Evolutionary conservation across 441 rosid species (phyloP).

Genomic region (Capsella rubella): DNA sequence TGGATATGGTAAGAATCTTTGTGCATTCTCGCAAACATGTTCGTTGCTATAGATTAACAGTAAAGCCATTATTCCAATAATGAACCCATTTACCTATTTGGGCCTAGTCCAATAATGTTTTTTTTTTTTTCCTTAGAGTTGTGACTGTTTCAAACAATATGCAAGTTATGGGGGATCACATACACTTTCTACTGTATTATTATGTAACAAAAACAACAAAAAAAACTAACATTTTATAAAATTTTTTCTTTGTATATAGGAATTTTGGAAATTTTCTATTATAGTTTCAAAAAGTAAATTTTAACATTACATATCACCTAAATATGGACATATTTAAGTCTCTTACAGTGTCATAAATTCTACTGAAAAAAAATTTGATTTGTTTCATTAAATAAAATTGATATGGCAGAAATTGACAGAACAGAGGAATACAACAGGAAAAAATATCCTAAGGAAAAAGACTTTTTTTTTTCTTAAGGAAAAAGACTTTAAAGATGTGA

Average conservation of each 20-base stretch:
- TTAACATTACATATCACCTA: too few relatives aligned
- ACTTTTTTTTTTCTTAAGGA: not conserved
- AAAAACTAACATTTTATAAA: too few relatives aligned
- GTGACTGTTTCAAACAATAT: not conserved
- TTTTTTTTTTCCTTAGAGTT: not conserved
- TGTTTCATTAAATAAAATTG: not conserved
- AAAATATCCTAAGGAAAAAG: slow-evolving; percentile 1
- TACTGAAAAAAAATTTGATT: not conserved
- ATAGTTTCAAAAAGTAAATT: too few relatives aligned
- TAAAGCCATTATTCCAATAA: slow-evolving; percentile 20
- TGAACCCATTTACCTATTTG: slow-evolving; percentile 9
- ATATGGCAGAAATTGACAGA: not conserved
- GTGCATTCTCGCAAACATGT: not conserved
- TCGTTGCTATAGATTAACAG: not conserved
- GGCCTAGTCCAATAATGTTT: not conserved
- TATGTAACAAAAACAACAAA: too few relatives aligned
- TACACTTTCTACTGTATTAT: not conserved
- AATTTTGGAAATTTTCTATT: too few relatives aligned
- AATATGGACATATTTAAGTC: too few relatives aligned
- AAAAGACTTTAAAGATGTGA: slow-evolving; percentile 25
- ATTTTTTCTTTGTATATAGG: too few relatives aligned
- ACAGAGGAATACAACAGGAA: not conserved
- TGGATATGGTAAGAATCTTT: not conserved
- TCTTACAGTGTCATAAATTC: too few relatives aligned
- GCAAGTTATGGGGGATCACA: not conserved